Evolutionary conservation across 2,329 filamentous ascomycete species (phyloP).

Genomic region (Cladosporium sp.): DNA sequence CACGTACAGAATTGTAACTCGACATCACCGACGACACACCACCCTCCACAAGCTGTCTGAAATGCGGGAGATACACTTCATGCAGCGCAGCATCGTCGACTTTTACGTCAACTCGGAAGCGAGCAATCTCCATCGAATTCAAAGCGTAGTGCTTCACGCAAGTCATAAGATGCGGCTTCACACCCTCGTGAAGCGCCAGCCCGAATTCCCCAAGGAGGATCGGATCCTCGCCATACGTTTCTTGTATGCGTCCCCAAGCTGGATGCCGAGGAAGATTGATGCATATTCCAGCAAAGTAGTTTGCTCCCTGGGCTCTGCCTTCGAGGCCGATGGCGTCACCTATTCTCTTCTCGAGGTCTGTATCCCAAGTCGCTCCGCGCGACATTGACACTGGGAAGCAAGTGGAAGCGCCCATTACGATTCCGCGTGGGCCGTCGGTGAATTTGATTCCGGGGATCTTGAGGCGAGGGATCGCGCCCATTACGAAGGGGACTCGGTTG

Average conservation of each 20-base stretch:
- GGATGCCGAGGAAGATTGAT: conserved; percentile 32
- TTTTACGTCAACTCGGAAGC: conserved; percentile 32
- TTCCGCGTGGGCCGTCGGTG: conserved; percentile 32
- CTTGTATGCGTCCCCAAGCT: conserved; percentile 30
- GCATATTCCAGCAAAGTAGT: conserved; percentile 32
- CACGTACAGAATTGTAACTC: conserved; percentile 24
- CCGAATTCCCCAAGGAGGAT: conserved; percentile 30
- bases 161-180: conserved; percentile 32
- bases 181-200: conserved; percentile 27
- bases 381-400: conserved; percentile 26
- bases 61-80: conserved; percentile 31
- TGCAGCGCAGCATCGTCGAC: conserved; percentile 31
- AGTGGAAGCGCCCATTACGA: conserved; percentile 23
- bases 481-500: conserved; percentile 19
- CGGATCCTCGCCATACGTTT: conserved; percentile 31
- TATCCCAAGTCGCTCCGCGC: conserved; percentile 33
- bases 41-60: conserved; percentile 20
- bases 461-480: conserved; percentile 15
- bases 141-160: conserved; percentile 36
- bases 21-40: conserved; percentile 21
- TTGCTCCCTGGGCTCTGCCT: conserved; percentile 33
- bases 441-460: conserved; percentile 25
- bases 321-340: conserved; percentile 32
- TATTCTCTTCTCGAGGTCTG: conserved; percentile 27
- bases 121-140: conserved; percentile 35